phyloP scores from a whole-genome alignment of 768 basidiomycete genomes.

The Naganishia onofrii region DNA sequence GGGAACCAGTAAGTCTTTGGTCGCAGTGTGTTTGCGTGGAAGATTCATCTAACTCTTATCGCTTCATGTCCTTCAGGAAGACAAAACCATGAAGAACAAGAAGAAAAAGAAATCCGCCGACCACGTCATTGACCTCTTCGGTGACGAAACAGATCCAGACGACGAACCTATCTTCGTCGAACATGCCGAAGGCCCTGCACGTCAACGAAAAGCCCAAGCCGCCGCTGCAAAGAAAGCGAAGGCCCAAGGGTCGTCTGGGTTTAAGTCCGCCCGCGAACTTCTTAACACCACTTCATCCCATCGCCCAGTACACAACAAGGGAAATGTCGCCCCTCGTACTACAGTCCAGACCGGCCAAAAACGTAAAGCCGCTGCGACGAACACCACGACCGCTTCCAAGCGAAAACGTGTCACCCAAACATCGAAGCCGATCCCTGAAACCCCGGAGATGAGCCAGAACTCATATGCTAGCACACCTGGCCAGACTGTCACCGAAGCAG shows the following conservation, averaged over 20 bases:
- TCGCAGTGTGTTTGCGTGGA: no score
- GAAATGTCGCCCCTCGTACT: neutral
- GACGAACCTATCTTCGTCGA: neutral
- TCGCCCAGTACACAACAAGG: neutral
- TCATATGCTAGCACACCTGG: neutral
- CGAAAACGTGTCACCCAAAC: neutral
- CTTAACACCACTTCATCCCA: no score
- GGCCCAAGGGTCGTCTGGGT: neutral
- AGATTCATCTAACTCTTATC: no score
- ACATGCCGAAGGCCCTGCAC: neutral
- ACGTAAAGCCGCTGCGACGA: neutral
- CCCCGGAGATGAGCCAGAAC: neutral
- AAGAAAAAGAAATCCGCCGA: no score
- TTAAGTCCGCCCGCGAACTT: no score
- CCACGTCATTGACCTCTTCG: no score
- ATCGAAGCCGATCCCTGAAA: neutral
- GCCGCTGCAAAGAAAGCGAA: neutral
- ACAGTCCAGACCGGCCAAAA: neutral
- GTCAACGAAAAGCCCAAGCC: neutral
- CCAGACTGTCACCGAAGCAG: neutral
- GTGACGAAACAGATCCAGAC: neutral
- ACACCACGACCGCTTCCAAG: neutral
- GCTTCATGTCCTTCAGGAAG: no score
- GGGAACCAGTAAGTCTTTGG: no score
- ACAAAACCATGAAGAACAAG: no score